A percentile compares a stretch with the other conserved stretches of the same genome.
phyloP scores from a whole-genome alignment of 805 yeast species.

The Saccharomycopsis schoenii region DNA sequence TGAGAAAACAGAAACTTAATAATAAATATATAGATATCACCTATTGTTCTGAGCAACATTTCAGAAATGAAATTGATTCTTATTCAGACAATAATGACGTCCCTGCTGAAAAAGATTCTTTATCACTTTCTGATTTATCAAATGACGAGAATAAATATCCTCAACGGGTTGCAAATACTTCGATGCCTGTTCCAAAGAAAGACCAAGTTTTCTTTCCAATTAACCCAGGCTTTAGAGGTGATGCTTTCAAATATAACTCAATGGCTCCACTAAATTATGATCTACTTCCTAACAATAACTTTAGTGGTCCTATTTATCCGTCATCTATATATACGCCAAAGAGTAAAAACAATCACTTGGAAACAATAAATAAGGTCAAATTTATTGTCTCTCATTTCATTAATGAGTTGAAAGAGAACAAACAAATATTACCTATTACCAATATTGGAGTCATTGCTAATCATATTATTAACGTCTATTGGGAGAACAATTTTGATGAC shows the following conservation, averaged over 20 bases:
- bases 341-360: background rate
- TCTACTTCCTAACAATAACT: background rate
- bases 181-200: background rate
- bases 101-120: background rate
- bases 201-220: background rate
- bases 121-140: background rate
- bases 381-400: background rate
- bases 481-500: slow-evolving; percentile 24
- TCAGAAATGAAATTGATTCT: background rate
- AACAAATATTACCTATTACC: background rate
- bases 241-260: background rate
- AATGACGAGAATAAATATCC: background rate
- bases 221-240: background rate
- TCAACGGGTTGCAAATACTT: background rate
- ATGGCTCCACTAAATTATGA: background rate
- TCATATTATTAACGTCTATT: slow-evolving; percentile 29
- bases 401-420: background rate
- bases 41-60: background rate
- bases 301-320: background rate
- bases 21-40: background rate
- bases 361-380: background rate
- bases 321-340: background rate
- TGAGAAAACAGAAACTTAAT: background rate
- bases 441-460: slow-evolving; percentile 21
- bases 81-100: background rate